Evolutionary conservation across 768 basidiomycete species (phyloP).

Genomic region (Paxillus rubicundulus): DNA sequence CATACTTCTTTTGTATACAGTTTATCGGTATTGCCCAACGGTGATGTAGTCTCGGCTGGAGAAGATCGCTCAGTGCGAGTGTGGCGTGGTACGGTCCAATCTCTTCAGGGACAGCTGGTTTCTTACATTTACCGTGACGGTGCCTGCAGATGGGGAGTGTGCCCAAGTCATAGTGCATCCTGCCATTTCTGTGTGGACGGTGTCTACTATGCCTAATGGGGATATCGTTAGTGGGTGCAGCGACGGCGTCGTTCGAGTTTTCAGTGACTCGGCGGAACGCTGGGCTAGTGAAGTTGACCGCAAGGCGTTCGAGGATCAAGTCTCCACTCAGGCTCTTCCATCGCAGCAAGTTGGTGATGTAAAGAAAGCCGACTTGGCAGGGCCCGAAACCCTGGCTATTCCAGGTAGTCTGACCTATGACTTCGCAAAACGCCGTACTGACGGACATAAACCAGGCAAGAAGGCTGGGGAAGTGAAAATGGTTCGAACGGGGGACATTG

Average conservation of each 20-base stretch:
- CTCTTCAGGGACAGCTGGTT: conserved; percentile 2
- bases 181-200: conserved; percentile 96
- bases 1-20: conserved; percentile 98
- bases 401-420: conserved; percentile 50
- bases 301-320: conserved; percentile 68
- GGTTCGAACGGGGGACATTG: conserved; percentile 73
- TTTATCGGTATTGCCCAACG: conserved; percentile 74
- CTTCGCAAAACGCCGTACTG: conserved; percentile 1
- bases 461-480: conserved; percentile 93
- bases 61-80: conserved; percentile 92
- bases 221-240: conserved; percentile 93
- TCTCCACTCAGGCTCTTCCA: conserved; percentile 78
- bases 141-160: conserved; percentile 73
- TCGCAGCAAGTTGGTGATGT: conserved; percentile 89
- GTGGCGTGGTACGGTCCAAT: conserved; percentile 68
- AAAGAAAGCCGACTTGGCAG: conserved; percentile 87
- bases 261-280: conserved; percentile 69
- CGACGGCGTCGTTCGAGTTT: conserved; percentile 84
- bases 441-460: conserved; percentile 52
- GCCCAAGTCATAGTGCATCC: conserved; percentile 89
- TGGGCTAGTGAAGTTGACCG: conserved; percentile 66
- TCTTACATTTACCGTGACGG: conserved; percentile 2
- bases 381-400: conserved; percentile 69
- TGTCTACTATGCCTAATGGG: conserved; percentile 81
- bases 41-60: conserved; percentile 84